phyloP scores from a whole-genome alignment of 306 rosid genomes.

The Dicorynia guianensis region DNA sequence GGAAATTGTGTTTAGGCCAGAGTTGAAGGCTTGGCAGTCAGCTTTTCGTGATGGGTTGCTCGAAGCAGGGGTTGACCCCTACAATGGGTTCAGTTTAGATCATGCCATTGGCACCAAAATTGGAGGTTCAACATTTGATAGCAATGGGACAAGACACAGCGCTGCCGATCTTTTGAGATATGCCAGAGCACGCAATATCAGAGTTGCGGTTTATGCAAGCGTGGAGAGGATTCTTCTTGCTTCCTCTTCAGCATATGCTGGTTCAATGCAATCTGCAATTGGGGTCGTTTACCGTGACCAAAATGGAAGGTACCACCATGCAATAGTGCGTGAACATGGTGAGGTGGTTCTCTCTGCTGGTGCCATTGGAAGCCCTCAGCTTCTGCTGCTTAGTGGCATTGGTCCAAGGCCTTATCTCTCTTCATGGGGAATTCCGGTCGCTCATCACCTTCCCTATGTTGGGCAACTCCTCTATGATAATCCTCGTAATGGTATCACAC shows the following conservation, averaged over 20 bases:
- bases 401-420: slow-evolving; percentile 82
- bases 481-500: slow-evolving; percentile 80
- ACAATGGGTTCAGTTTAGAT: slow-evolving; percentile 75
- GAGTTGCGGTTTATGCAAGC: slow-evolving; percentile 66
- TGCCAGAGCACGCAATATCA: slow-evolving; percentile 53
- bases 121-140: slow-evolving; percentile 89
- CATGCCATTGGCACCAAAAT: slow-evolving; percentile 78
- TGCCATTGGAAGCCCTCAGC: slow-evolving; percentile 91
- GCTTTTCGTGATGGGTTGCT: slow-evolving; percentile 81
- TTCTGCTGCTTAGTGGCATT: slow-evolving; percentile 80
- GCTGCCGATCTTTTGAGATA: slow-evolving; percentile 74
- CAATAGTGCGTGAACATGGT: slow-evolving; percentile 61
- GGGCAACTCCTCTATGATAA: slow-evolving; percentile 85
- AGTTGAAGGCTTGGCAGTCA: slow-evolving; percentile 75
- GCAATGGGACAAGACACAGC: slow-evolving; percentile 65
- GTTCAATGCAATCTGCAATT: slow-evolving; percentile 41
- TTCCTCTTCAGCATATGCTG: slow-evolving; percentile 34
- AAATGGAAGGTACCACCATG: slow-evolving; percentile 64
- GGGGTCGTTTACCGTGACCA: slow-evolving; percentile 75
- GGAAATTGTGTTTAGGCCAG: slow-evolving; percentile 71
- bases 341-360: slow-evolving; percentile 84
- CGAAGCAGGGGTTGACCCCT: slow-evolving; percentile 80
- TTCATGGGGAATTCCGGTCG: slow-evolving; percentile 79
- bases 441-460: slow-evolving; percentile 72
- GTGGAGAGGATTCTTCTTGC: slow-evolving; percentile 73